Percentiles rank a stretch among this genome's conserved stretches.
These are phyloP conservation scores for Cladosporium sphaerospermum DNA, from an alignment of 2,329 filamentous ascomycete species.

Conservation along the genomic window DNA sequence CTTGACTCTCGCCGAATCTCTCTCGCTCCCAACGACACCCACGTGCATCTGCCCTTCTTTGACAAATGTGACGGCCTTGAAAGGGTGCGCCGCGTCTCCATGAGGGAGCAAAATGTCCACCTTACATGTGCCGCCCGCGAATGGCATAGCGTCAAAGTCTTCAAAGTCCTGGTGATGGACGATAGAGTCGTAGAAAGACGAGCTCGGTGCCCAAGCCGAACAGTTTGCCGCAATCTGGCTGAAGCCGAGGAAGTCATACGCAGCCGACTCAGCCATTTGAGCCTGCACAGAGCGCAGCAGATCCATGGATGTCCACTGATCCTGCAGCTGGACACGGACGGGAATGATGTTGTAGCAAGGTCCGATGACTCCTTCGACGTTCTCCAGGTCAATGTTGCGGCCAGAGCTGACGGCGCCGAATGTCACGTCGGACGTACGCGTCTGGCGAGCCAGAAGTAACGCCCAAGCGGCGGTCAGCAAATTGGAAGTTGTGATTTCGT, in stretches of 20 bases:
- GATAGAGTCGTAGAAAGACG: constrained; percentile 32
- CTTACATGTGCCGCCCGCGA: constrained; percentile 28
- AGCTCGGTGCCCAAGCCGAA: constrained; percentile 10
- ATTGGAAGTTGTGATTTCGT: constrained; percentile 26
- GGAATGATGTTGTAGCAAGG: constrained; percentile 65
- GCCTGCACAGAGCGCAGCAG: constrained; percentile 32
- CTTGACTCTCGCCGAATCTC: constrained; percentile 36
- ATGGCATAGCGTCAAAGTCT: constrained; percentile 51
- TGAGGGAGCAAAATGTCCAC: constrained; percentile 34
- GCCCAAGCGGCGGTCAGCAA: constrained; percentile 55
- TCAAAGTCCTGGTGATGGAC: constrained; percentile 33
- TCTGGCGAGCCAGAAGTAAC: constrained; percentile 47
- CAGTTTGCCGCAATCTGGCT: constrained; percentile 32
- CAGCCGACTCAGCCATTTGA: constrained; percentile 29
- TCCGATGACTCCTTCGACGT: constrained; percentile 53
- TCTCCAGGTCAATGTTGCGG: constrained; percentile 52
- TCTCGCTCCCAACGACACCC: constrained; percentile 56
- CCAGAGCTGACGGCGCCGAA: constrained; percentile 62
- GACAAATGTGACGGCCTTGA: constrained; percentile 58
- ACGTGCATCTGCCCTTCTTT: constrained; percentile 47
- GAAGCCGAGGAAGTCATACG: constrained; percentile 34
- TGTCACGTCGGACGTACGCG: constrained; percentile 46
- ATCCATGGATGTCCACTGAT: constrained; percentile 34
- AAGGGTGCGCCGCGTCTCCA: constrained; percentile 55
- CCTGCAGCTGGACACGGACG: constrained; percentile 52